These are phyloP conservation scores for Apiospora aurea DNA, from an alignment of 2,329 filamentous ascomycete species.

Conservation along the genomic window DNA sequence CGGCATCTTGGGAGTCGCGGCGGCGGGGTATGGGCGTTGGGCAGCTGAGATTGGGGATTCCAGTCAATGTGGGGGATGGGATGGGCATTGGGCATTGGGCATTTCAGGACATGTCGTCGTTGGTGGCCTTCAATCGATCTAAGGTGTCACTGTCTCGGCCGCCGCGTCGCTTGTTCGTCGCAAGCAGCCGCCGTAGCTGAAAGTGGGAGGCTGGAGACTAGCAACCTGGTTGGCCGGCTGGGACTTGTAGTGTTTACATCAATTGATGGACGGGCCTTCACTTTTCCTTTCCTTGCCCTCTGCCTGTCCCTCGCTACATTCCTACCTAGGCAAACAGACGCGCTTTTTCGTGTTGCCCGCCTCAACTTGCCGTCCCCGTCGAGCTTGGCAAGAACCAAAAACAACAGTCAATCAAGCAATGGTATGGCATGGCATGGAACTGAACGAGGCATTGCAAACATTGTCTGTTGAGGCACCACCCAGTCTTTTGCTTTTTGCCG, in stretches of 20 bases:
- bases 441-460: not conserved
- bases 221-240: constrained; percentile 20
- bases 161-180: not conserved
- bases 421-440: too few relatives aligned
- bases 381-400: not conserved
- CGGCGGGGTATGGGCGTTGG: not conserved
- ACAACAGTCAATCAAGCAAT: not conserved
- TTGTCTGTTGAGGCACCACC: too few relatives aligned
- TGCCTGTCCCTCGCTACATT: not conserved
- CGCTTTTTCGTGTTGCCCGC: constrained; percentile 1
- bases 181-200: not conserved
- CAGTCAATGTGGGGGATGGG: not conserved
- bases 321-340: not conserved
- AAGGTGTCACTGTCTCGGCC: constrained; percentile 2
- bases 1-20: constrained; percentile 36
- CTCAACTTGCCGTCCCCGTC: not conserved
- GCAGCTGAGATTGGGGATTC: not conserved
- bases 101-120: constrained; percentile 19
- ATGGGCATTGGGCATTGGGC: not conserved
- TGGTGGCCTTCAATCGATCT: not conserved
- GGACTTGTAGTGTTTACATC: constrained; percentile 5
- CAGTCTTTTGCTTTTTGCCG: too few relatives aligned
- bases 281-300: not conserved
- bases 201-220: constrained; percentile 18
- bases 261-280: not conserved